These are phyloP conservation scores for Lojkania enalia DNA, from an alignment of 2,329 filamentous ascomycete genomes.

Conservation along the genomic window DNA sequence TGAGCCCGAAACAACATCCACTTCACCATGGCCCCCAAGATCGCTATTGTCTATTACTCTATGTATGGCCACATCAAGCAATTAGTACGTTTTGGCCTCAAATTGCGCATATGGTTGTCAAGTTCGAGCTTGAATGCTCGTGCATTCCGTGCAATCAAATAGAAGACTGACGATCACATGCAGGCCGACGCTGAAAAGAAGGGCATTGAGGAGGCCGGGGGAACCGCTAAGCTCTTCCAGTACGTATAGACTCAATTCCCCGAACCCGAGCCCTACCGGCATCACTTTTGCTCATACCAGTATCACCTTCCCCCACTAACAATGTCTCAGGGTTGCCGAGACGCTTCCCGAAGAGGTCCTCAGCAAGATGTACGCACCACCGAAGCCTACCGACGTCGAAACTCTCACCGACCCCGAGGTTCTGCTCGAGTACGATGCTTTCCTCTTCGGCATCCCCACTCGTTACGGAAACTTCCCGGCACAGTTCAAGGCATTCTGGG, in stretches of 20 bases:
- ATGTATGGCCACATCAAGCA: slow-evolving; percentile 43
- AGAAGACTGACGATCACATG: slow-evolving; percentile 3
- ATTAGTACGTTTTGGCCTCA: slow-evolving; percentile 27
- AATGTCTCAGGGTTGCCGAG: slow-evolving; percentile 67
- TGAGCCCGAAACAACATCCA: no score
- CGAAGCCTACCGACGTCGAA: slow-evolving; percentile 68
- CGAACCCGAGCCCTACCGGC: not conserved
- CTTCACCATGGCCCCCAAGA: slow-evolving; percentile 76
- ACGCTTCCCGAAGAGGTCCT: slow-evolving; percentile 85
- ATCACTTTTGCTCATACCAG: slow-evolving; percentile 1
- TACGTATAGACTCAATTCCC: slow-evolving; percentile 46
- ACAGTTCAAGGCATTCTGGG: slow-evolving; percentile 95
- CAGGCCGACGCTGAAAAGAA: slow-evolving; percentile 90
- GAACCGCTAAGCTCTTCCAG: slow-evolving; percentile 81
- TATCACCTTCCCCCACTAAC: slow-evolving; percentile 10
- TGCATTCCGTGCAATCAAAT: not conserved
- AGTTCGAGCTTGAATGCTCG: not conserved
- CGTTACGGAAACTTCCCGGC: slow-evolving; percentile 96
- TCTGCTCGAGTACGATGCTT: slow-evolving; percentile 79
- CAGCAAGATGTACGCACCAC: slow-evolving; percentile 84
- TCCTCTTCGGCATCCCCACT: slow-evolving; percentile 93
- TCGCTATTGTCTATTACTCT: slow-evolving; percentile 77
- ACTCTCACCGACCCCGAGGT: slow-evolving; percentile 61
- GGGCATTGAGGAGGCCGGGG: slow-evolving; percentile 86
- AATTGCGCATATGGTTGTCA: not conserved